Evolutionary conservation across 2,329 filamentous ascomycete genomes (phyloP).

Genomic region (Clarireedia homoeocarpa): DNA sequence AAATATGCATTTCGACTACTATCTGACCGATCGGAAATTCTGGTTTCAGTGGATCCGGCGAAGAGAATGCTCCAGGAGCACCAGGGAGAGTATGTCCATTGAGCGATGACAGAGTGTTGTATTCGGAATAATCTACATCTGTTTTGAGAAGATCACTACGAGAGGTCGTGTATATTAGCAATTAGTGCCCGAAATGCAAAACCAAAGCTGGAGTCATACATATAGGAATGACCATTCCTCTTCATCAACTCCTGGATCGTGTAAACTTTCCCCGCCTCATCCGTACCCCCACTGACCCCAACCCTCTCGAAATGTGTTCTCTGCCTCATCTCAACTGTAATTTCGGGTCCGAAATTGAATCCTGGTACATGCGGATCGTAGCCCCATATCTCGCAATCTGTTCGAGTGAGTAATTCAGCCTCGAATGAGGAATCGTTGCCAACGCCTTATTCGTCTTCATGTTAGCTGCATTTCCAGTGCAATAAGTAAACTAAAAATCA

Average conservation of each 20-base stretch:
- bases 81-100: slow-evolving; percentile 7
- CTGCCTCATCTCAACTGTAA: slow-evolving; percentile 16
- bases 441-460: background rate
- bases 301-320: slow-evolving; percentile 30
- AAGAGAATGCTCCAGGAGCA: background rate
- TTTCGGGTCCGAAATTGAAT: slow-evolving; percentile 26
- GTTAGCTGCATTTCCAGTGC: background rate
- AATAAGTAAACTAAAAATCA: too few species aligned
- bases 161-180: slow-evolving; percentile 12
- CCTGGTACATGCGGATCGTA: slow-evolving; percentile 31
- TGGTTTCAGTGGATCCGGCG: slow-evolving; percentile 8
- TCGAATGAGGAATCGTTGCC: slow-evolving; percentile 20
- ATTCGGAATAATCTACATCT: slow-evolving; percentile 34
- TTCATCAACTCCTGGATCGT: slow-evolving; percentile 33
- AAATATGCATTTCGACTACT: slow-evolving; percentile 23
- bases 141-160: slow-evolving; percentile 33
- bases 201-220: slow-evolving; percentile 8
- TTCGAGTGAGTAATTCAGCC: slow-evolving; percentile 32
- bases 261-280: slow-evolving; percentile 22
- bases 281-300: slow-evolving; percentile 28
- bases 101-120: slow-evolving; percentile 28
- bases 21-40: slow-evolving; percentile 24
- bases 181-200: background rate
- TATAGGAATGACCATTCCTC: slow-evolving; percentile 32
- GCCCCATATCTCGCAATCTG: slow-evolving; percentile 33